Evolutionary conservation across 768 basidiomycete genomes (phyloP).

Genomic region (Crepidotus variabilis): DNA sequence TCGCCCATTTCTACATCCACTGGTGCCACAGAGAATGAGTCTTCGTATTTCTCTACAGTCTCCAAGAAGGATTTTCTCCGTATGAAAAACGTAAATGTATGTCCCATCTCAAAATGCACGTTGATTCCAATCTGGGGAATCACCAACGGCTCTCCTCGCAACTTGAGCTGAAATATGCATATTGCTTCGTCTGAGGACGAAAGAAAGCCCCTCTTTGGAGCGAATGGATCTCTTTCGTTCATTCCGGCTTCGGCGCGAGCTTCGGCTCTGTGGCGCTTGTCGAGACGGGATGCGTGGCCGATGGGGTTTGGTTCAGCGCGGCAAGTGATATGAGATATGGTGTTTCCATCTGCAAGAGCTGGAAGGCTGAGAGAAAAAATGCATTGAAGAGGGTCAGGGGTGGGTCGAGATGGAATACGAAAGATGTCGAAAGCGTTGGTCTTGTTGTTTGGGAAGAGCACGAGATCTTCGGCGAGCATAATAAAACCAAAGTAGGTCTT

Average conservation of each 20-base stretch:
- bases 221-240: constrained; percentile 7
- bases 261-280: constrained; percentile 28
- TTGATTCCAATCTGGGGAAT: constrained; percentile 1
- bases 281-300: constrained; percentile 8
- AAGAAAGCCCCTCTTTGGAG: constrained; percentile 17
- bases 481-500: constrained; percentile 26
- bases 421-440: constrained; percentile 31
- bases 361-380: constrained; percentile 26
- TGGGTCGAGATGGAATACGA: constrained; percentile 22
- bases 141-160: neutral
- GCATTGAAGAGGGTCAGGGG: constrained; percentile 13
- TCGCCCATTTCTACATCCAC: too few relatives aligned
- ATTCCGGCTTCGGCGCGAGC: constrained; percentile 14
- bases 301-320: constrained; percentile 41
- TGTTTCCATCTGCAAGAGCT: constrained; percentile 18
- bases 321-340: constrained; percentile 26
- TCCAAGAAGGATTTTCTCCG: constrained; percentile 29
- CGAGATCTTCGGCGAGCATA: constrained; percentile 29
- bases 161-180: constrained; percentile 14
- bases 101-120: constrained; percentile 7
- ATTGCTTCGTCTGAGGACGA: constrained; percentile 15
- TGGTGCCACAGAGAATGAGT: too few relatives aligned
- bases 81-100: constrained; percentile 32
- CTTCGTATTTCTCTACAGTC: constrained; percentile 2
- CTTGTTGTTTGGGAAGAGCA: constrained; percentile 30